These are phyloP conservation scores for Malus hybrid DNA, from an alignment of 331 rosid genomes.

Conservation along the genomic window DNA sequence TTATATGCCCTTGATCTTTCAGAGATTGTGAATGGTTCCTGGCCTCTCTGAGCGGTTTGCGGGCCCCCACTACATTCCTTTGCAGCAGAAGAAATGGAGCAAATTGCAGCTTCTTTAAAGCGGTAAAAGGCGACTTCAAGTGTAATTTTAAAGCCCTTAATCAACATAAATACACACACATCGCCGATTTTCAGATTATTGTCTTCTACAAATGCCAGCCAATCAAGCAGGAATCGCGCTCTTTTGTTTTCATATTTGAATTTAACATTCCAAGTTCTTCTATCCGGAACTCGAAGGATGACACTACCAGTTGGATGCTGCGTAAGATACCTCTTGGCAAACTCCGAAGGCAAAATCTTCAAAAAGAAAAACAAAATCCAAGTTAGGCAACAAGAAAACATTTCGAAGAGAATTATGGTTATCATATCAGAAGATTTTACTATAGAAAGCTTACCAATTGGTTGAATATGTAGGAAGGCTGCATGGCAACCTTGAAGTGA, in stretches of 20 bases:
- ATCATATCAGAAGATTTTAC: no score
- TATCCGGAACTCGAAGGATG: not conserved
- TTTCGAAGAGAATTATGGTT: no score
- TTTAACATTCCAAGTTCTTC: slow-evolving; percentile 8
- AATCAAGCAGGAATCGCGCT: slow-evolving; percentile 5
- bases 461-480: not conserved
- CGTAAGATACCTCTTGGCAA: not conserved
- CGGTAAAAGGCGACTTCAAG: not conserved
- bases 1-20: no score
- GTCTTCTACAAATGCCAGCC: slow-evolving; percentile 16
- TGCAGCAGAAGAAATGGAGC: not conserved
- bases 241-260: not conserved
- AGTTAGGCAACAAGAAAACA: no score
- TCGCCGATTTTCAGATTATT: slow-evolving; percentile 1
- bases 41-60: not conserved
- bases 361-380: no score
- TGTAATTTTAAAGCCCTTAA: not conserved
- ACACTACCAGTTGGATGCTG: not conserved
- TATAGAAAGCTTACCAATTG: slow-evolving; percentile 15
- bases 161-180: not conserved
- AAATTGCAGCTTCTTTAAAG: not conserved
- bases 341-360: not conserved
- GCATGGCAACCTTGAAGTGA: slow-evolving; percentile 11
- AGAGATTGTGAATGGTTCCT: not conserved
- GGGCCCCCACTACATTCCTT: no score